phyloP scores from a whole-genome alignment of 208 protist genomes.

The Endotrypanum monterogeii region DNA sequence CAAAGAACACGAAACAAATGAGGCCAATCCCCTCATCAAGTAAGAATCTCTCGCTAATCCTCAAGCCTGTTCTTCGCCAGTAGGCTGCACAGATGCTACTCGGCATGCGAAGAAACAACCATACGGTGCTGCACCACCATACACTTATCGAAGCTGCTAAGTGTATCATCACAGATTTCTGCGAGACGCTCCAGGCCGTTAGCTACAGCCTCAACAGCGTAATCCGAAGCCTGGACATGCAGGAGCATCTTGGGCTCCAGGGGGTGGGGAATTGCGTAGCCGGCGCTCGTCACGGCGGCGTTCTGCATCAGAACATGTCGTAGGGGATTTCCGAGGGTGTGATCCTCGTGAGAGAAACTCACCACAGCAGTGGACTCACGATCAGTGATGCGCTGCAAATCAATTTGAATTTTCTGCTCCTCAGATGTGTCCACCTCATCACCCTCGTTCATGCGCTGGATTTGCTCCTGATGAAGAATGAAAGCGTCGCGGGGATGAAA shows the following conservation, averaged over 20 bases:
- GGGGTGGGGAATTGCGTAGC: slow-evolving; percentile 94
- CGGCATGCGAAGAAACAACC: slow-evolving; percentile 20
- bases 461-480: slow-evolving; percentile 88
- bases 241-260: slow-evolving; percentile 93
- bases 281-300: slow-evolving; percentile 81
- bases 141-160: slow-evolving; percentile 74
- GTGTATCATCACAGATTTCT: slow-evolving; percentile 76
- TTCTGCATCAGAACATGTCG: slow-evolving; percentile 94
- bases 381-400: slow-evolving; percentile 82
- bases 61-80: not conserved
- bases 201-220: slow-evolving; percentile 85
- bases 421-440: slow-evolving; percentile 92
- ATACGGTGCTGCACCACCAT: slow-evolving; percentile 45
- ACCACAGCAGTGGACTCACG: slow-evolving; percentile 77
- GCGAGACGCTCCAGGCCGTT: slow-evolving; percentile 81
- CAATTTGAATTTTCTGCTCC: slow-evolving; percentile 88
- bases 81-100: not conserved
- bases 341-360: slow-evolving; percentile 90
- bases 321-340: slow-evolving; percentile 93
- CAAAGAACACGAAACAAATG: not conserved
- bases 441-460: slow-evolving; percentile 87
- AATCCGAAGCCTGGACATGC: slow-evolving; percentile 89
- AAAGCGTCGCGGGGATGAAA: slow-evolving; percentile 84
- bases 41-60: not conserved
- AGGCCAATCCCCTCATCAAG: not conserved